Evolutionary conservation across 495 filamentous ascomycete species (phyloP).

Genomic region (Neurospora sp.): DNA sequence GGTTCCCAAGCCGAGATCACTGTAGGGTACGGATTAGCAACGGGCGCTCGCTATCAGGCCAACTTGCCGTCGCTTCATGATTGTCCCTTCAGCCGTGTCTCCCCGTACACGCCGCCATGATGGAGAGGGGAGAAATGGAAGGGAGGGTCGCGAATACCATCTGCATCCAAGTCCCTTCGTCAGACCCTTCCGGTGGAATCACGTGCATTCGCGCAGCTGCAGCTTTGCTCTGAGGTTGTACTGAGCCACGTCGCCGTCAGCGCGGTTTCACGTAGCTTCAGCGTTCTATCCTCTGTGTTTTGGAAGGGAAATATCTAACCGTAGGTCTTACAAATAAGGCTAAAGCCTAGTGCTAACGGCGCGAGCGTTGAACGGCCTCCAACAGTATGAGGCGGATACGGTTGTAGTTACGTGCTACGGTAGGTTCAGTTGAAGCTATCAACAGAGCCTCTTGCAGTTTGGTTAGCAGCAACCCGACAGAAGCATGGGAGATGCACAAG

Average conservation of each 20-base stretch:
- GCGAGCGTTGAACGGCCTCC: neutral
- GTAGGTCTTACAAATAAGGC: neutral
- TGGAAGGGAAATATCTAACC: neutral
- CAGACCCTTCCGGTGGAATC: neutral
- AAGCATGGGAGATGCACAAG: neutral
- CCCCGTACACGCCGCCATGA: neutral
- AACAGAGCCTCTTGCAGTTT: neutral
- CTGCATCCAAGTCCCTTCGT: neutral
- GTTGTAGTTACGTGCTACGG: neutral
- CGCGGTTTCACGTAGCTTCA: neutral
- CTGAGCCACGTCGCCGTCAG: neutral
- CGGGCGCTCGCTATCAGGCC: neutral
- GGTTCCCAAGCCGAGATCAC: neutral
- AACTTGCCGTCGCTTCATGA: neutral
- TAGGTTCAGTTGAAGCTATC: neutral
- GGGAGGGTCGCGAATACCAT: neutral
- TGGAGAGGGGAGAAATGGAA: neutral
- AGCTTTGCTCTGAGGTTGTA: neutral
- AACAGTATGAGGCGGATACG: neutral
- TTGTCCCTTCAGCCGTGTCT: neutral
- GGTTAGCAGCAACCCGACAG: neutral
- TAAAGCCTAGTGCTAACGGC: neutral
- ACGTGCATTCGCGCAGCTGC: neutral
- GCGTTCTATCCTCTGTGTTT: neutral
- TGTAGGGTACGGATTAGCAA: neutral